Conservation (phyloP, 176 grass and related monocot genomes). For the Avena eriantha region DNA sequence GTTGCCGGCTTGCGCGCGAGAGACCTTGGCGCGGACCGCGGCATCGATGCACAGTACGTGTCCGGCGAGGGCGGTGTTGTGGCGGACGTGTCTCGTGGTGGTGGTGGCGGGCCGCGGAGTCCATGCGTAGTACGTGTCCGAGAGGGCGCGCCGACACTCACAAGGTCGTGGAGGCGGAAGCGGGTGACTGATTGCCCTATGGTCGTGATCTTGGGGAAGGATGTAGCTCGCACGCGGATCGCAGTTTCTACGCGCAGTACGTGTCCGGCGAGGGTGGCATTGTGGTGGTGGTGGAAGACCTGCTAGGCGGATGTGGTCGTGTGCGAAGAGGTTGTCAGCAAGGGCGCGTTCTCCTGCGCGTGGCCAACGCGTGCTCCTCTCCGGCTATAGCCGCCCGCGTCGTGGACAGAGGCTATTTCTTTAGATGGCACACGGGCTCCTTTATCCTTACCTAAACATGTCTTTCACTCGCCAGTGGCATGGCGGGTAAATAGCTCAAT, state of each 20-base stretch:
- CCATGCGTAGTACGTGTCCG: no score
- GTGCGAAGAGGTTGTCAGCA: constrained; percentile 74
- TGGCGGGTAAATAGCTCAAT: no score
- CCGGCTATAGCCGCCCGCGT: no score
- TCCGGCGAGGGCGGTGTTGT: constrained; percentile 48
- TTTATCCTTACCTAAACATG: no score
- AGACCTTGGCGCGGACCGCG: constrained; percentile 46
- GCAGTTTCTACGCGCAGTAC: constrained; percentile 64
- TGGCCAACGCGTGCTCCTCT: no score
- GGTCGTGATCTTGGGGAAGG: constrained; percentile 65
- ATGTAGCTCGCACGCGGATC: constrained; percentile 20
- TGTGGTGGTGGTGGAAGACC: constrained; percentile 44
- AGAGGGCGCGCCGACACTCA: constrained; percentile 28
- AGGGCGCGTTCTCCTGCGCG: neutral
- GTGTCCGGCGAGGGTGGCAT: constrained; percentile 45
- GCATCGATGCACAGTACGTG: constrained; percentile 61
- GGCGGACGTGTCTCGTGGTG: neutral
- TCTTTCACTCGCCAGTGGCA: no score
- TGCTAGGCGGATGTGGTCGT: constrained; percentile 66
- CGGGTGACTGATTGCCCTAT: constrained; percentile 39
- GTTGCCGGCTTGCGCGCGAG: neutral
- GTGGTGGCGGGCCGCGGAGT: no score
- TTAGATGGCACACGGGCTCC: no score
- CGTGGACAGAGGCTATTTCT: no score
- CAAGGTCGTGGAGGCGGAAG: constrained; percentile 51